Evolutionary conservation across 2,329 filamentous ascomycete genomes (phyloP).

Genomic region (Aspergillus niger): DNA sequence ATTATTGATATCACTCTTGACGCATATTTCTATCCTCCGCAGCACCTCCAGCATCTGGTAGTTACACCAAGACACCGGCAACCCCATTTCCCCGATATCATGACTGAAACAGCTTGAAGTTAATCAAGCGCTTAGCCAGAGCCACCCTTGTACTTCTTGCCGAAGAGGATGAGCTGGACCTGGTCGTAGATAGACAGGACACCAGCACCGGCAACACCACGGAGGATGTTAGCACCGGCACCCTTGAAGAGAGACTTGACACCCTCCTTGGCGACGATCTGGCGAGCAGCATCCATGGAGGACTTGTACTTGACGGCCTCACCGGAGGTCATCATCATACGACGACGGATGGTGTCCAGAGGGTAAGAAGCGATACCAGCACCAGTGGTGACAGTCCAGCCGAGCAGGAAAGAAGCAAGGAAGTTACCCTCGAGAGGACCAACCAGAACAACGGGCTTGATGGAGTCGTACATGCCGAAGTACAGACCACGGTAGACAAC

Average conservation of each 20-base stretch:
- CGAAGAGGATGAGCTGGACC: slow-evolving; percentile 98
- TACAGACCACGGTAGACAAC: slow-evolving; percentile 99
- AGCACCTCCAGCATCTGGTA: slow-evolving; percentile 30
- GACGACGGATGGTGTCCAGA: slow-evolving; percentile 99
- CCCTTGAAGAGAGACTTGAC: slow-evolving; percentile 99
- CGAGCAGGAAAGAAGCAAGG: slow-evolving; percentile 97
- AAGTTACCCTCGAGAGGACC: slow-evolving; percentile 96
- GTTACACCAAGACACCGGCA: slow-evolving; percentile 31
- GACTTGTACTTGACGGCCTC: slow-evolving; percentile 99
- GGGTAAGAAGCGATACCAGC: slow-evolving; percentile 99
- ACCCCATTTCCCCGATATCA: slow-evolving; percentile 30
- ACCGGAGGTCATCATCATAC: slow-evolving; percentile 99
- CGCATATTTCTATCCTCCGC: slow-evolving; percentile 46
- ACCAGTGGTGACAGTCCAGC: slow-evolving; percentile 99
- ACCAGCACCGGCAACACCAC: slow-evolving; percentile 99
- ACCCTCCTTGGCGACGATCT: slow-evolving; percentile 97
- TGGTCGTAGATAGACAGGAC: slow-evolving; percentile 99
- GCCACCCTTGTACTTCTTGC: slow-evolving; percentile 77
- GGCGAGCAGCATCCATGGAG: slow-evolving; percentile 89
- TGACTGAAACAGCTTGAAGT: slow-evolving; percentile 20
- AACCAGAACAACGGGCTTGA: slow-evolving; percentile 97
- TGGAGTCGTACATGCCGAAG: slow-evolving; percentile 99
- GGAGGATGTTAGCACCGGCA: slow-evolving; percentile 99
- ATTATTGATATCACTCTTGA: slow-evolving; percentile 42
- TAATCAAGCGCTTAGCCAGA: slow-evolving; percentile 35